Base-by-base conservation (phyloP, 2,329 filamentous ascomycete genomes). In the Neocatenulostroma microsporum region DNA sequence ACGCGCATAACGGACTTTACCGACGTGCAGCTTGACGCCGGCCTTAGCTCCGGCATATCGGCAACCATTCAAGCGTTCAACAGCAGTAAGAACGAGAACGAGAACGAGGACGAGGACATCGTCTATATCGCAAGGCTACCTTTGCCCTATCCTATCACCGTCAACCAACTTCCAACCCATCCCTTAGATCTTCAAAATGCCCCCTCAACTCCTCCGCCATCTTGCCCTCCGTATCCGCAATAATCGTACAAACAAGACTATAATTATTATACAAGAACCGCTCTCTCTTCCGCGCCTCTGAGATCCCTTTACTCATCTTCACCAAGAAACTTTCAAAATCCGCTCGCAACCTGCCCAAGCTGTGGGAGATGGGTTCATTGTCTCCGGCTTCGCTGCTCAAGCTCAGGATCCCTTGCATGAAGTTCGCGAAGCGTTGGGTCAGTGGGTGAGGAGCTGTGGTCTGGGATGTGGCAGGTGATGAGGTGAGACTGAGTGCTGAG, bases 221-320 rank as follows among this genome's bases (percentile, higher is more conserved):
- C 58, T 84, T 84, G 3, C 85, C 85, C 9, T 73, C 70, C 4
- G 77, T 73, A 51, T 89, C 69, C 19, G 64, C 67, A 40, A 98
- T 83, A 44, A 98, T 95, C 9, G 91, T 95, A 52, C 86, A 70
- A n/a, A 98, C 76, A 46, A 98, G 69, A 36, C 85, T 93, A 62
- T 94, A 96, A 60, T 98, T 98, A 58, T 96, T 98, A 57, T 84
- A 91, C 53, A 98, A 62, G 56, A 96, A 96, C 29, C 91, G 72
- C 49, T 89, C 82, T 48, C 82, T 73, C 64, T 93, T 93, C 56
- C 85, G 76, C 45, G 76, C 72, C 53, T 94, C 89, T 1, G 72
- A 78, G 44, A 88, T 84, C 0, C 70, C 69, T 49, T 85, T 82
- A 55, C 84, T 83, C 41, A 88, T 69, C 56, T 83, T 86, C 5